These are phyloP conservation scores for Fraxinus platypoda DNA, from an alignment of 305 asterid species.

Conservation along the genomic window DNA sequence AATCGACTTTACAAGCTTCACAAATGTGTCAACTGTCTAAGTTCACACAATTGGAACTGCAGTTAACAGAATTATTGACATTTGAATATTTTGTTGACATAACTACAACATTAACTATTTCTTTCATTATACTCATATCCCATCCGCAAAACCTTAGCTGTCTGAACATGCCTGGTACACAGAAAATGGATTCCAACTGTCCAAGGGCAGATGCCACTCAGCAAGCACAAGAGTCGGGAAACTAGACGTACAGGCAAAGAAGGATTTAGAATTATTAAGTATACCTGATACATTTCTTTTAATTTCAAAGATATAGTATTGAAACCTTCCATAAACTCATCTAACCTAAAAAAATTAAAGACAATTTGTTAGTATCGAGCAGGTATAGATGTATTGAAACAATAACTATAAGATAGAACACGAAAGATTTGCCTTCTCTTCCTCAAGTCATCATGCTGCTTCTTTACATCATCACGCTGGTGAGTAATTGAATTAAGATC, in stretches of 20 bases:
- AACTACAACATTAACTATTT: background rate
- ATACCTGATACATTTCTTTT: conserved; percentile 98
- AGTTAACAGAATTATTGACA: background rate
- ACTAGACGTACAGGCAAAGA: background rate
- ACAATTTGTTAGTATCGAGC: background rate
- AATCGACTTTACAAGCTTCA: background rate
- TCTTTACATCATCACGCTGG: conserved; percentile 82
- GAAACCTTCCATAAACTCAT: conserved; percentile 94
- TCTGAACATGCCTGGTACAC: conserved; percentile 4
- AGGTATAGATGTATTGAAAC: background rate
- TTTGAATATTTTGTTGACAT: background rate
- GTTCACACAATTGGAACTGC: background rate
- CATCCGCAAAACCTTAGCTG: background rate
- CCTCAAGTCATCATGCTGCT: conserved; percentile 91
- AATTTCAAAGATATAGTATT: conserved; percentile 87
- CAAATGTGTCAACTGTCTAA: background rate
- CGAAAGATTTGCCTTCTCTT: conserved; percentile 58
- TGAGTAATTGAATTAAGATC: conserved; percentile 81
- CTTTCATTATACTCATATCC: background rate
- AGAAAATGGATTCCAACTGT: background rate
- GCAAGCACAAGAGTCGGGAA: background rate
- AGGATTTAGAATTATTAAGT: background rate
- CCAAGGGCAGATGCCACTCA: conserved; percentile 1
- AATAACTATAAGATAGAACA: background rate
- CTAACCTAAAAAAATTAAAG: conserved; percentile 55